Evolutionary conservation across 257 asterid species (phyloP), one percentile per base, ranked within the genome.

Genomic region (Anisodus acutangulus): DNA sequence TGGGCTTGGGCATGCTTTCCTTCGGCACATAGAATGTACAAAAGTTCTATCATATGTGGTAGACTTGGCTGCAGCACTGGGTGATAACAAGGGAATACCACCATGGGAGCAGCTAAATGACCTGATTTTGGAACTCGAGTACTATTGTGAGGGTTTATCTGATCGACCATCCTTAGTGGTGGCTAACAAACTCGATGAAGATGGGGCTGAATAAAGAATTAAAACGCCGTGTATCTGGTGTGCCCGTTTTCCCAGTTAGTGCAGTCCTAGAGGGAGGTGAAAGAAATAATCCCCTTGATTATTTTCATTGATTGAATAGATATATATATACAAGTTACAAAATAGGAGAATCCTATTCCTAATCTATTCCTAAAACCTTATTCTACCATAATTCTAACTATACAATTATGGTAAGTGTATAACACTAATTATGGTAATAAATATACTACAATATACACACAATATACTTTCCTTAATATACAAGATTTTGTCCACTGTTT

Each of bases 241-340:
- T 92, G 19, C 90, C 90, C 3, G 88, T 95, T 10, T 95, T 90
- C 64, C 95, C 98, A n/a, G 97, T 93, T 35, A 92, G 98, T 86
- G 99, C 99, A 79, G 97, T 93, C 84, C 83, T 95, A 78, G 98
- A 85, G 86, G 97, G 94, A 89, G 99, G 98, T n/a, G n/a, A n/a
- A n/a, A n/a, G n/a, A n/a, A n/a, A n/a, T n/a, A n/a, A n/a, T n/a
- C n/a, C n/a, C n/a, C n/a, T n/a, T n/a, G n/a, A n/a, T n/a, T n/a
- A n/a, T n/a, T n/a, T n/a, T n/a, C n/a, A n/a, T n/a, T n/a, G n/a
- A n/a, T n/a, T n/a, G n/a, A n/a, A n/a, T n/a, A n/a, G n/a, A n/a
- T n/a, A n/a, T n/a, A n/a, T n/a, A n/a, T n/a, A n/a, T n/a, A n/a
- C n/a, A n/a, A n/a, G n/a, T n/a, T n/a, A n/a, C n/a, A n/a, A n/a